Evolutionary conservation across 148 eudicot species (phyloP).

Genomic region (Fagopyrum homotropicum): DNA sequence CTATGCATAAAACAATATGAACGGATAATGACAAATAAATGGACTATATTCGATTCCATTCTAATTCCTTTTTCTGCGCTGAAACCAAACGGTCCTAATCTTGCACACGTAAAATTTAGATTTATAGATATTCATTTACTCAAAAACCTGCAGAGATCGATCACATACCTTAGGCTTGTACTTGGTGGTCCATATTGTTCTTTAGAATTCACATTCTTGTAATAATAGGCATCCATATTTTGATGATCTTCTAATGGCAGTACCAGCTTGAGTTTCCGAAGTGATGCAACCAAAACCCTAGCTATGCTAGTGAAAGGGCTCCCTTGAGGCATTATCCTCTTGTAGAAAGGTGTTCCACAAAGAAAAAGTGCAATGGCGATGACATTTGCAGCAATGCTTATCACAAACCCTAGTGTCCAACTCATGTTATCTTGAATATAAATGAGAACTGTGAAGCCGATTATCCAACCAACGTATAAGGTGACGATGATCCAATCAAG

Average conservation of each 20-base stretch:
- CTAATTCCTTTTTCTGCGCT: too few relatives aligned
- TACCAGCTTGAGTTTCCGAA: not conserved
- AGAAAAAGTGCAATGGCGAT: conserved; percentile 27
- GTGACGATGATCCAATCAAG: conserved; percentile 38
- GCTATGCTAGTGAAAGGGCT: conserved; percentile 47
- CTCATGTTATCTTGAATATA: conserved; percentile 44
- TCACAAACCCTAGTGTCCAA: conserved; percentile 36
- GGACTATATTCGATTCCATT: too few relatives aligned
- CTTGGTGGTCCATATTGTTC: conserved; percentile 3
- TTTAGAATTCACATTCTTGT: not conserved
- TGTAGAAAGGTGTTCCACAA: conserved; percentile 27
- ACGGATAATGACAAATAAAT: too few relatives aligned
- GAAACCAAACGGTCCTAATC: too few relatives aligned
- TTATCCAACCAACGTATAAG: conserved; percentile 23
- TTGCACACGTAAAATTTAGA: too few relatives aligned
- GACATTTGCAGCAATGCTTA: conserved; percentile 29
- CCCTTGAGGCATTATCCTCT: conserved; percentile 24
- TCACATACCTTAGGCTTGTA: not conserved
- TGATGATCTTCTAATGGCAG: not conserved
- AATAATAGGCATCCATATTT: conserved; percentile 3
- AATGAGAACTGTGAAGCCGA: conserved; percentile 31
- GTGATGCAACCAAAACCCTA: conserved; percentile 35
- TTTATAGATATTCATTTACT: too few relatives aligned
- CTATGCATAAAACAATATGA: too few relatives aligned
- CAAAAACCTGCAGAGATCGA: too few relatives aligned